Conservation (phyloP, 805 yeast genomes). For the Yarrowia sp. region DNA sequence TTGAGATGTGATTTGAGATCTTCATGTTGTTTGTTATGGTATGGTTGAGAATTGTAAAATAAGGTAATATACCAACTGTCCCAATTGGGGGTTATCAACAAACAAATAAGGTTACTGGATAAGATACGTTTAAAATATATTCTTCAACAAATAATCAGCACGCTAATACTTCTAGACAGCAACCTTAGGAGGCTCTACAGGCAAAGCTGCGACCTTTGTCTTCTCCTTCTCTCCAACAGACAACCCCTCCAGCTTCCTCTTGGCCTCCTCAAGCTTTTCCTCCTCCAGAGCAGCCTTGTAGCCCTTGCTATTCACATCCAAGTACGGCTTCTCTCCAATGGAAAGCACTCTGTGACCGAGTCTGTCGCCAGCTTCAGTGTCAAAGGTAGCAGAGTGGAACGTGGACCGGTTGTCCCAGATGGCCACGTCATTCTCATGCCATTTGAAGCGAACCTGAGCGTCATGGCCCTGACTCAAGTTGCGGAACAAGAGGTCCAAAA, state of each 20-base stretch:
- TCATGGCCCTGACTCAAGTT: constrained; percentile 48
- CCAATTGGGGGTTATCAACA: not conserved
- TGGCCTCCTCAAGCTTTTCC: constrained; percentile 28
- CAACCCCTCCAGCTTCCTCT: constrained; percentile 21
- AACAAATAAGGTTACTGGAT: not conserved
- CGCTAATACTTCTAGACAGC: not conserved
- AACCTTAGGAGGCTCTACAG: not conserved
- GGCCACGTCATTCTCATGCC: constrained; percentile 52
- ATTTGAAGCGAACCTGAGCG: constrained; percentile 49
- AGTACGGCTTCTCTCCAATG: constrained; percentile 6
- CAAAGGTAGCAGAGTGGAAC: constrained; percentile 48
- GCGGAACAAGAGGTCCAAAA: constrained; percentile 51
- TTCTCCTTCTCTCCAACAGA: not conserved
- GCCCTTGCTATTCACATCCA: not conserved
- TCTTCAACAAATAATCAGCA: not conserved
- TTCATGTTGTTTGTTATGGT: not conserved
- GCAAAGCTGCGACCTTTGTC: not conserved
- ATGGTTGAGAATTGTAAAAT: not conserved
- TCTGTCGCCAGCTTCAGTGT: constrained; percentile 38
- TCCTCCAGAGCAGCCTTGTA: constrained; percentile 9
- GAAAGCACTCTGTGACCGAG: constrained; percentile 6
- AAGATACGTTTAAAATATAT: not conserved
- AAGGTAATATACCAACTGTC: not conserved
- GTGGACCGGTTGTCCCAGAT: constrained; percentile 54
- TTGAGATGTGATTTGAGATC: not conserved